phyloP scores from a whole-genome alignment of 495 filamentous ascomycete species.

The Talaromyces wortmannii region DNA sequence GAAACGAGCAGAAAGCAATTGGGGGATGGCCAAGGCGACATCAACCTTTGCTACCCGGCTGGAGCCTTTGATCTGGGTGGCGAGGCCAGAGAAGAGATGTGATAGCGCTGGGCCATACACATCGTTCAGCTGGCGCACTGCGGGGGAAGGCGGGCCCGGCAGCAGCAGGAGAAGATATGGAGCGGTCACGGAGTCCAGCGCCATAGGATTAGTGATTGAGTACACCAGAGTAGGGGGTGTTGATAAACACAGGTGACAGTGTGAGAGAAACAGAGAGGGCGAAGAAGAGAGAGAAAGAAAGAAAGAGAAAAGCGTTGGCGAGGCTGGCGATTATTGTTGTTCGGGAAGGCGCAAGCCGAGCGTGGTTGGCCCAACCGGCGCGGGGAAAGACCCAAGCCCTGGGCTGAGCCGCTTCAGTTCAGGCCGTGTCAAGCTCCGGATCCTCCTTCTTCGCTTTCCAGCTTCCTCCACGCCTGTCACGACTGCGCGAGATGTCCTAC shows the following conservation, averaged over 20 bases:
- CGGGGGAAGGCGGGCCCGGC: slow-evolving; percentile 35
- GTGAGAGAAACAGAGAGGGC: background rate
- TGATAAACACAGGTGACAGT: background rate
- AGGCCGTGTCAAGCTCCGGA: background rate
- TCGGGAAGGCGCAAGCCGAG: background rate
- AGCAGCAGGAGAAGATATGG: slow-evolving; percentile 38
- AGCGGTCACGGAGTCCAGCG: background rate
- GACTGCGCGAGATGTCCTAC: background rate
- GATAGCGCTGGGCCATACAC: slow-evolving; percentile 33
- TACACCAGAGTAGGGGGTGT: background rate
- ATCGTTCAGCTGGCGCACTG: slow-evolving; percentile 28
- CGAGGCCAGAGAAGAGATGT: slow-evolving; percentile 22
- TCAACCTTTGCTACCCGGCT: slow-evolving; percentile 29
- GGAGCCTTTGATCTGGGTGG: slow-evolving; percentile 18
- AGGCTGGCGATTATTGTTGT: background rate
- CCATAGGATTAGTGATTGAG: too few species aligned
- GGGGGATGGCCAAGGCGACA: slow-evolving; percentile 35
- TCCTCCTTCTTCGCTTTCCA: background rate
- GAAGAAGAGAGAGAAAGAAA: background rate
- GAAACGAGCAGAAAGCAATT: slow-evolving; percentile 26
- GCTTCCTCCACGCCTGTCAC: background rate
- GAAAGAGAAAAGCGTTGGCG: background rate
- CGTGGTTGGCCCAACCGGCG: background rate
- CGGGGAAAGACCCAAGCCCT: background rate
- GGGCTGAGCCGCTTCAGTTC: background rate